phyloP scores from a whole-genome alignment of 2,329 filamentous ascomycete genomes.

The Coniochaeta sp. region DNA sequence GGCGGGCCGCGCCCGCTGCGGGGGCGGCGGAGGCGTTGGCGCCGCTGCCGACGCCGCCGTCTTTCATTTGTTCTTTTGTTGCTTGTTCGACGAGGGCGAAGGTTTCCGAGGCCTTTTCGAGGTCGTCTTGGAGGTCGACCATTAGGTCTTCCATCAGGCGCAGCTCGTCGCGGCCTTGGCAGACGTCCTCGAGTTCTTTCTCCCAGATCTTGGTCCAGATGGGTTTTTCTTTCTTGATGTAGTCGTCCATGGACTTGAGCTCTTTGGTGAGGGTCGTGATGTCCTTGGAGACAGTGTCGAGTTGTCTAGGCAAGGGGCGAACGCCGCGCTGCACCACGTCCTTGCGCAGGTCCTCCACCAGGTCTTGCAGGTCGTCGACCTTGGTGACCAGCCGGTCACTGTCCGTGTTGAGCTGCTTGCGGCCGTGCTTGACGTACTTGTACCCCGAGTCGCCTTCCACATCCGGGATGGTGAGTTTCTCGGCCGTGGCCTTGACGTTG shows the following conservation, averaged over 20 bases:
- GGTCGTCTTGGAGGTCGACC: slow-evolving; percentile 84
- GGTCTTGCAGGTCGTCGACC: slow-evolving; percentile 95
- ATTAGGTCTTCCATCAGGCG: slow-evolving; percentile 95
- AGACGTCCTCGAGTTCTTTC: slow-evolving; percentile 91
- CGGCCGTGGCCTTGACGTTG: slow-evolving; percentile 69
- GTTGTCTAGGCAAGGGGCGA: slow-evolving; percentile 79
- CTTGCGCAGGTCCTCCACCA: slow-evolving; percentile 93
- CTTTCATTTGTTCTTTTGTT: slow-evolving; percentile 94
- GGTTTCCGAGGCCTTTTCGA: slow-evolving; percentile 89
- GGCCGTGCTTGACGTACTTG: slow-evolving; percentile 76
- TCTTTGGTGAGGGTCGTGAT: slow-evolving; percentile 75
- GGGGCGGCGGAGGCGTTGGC: slow-evolving; percentile 45
- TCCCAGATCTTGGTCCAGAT: slow-evolving; percentile 99
- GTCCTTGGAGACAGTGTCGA: slow-evolving; percentile 84
- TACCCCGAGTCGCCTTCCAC: slow-evolving; percentile 75
- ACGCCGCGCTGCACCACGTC: slow-evolving; percentile 93
- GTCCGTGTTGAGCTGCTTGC: slow-evolving; percentile 79
- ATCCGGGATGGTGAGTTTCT: slow-evolving; percentile 62
- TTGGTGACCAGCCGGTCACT: slow-evolving; percentile 85
- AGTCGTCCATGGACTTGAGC: slow-evolving; percentile 90
- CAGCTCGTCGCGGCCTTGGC: slow-evolving; percentile 88
- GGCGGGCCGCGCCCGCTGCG: slow-evolving; percentile 22
- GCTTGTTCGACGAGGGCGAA: slow-evolving; percentile 95
- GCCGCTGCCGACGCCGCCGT: slow-evolving; percentile 43
- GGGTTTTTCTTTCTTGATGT: slow-evolving; percentile 84